Evolutionary conservation across 805 yeast genomes (phyloP).

Genomic region (Torulaspora indica): DNA sequence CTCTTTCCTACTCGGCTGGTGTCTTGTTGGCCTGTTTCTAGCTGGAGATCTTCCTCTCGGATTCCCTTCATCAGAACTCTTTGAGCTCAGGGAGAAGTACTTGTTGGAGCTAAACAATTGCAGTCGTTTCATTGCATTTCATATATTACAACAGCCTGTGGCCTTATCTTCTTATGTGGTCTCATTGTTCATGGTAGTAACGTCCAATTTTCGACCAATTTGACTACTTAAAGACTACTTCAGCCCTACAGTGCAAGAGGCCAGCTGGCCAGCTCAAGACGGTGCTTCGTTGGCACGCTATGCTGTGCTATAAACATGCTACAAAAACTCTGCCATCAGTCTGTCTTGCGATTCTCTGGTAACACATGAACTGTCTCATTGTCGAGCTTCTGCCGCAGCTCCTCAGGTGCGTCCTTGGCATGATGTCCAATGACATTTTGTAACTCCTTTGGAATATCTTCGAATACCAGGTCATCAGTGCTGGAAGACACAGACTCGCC

Average conservation of each 20-base stretch:
- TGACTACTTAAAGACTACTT: neutral
- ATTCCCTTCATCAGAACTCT: constrained; percentile 1
- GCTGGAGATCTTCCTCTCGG: neutral
- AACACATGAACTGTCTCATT: constrained; percentile 20
- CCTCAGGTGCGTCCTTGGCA: constrained; percentile 64
- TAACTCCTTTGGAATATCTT: constrained; percentile 34
- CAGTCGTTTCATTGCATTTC: constrained; percentile 19
- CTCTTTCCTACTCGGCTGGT: neutral
- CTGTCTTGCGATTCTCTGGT: constrained; percentile 9
- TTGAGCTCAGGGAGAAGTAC: constrained; percentile 38
- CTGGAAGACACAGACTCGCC: constrained; percentile 69
- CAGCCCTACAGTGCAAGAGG: neutral
- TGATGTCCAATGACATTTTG: constrained; percentile 50
- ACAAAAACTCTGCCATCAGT: neutral
- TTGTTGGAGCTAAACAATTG: constrained; percentile 24
- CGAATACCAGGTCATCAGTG: constrained; percentile 59
- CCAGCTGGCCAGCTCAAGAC: neutral
- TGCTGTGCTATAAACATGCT: neutral
- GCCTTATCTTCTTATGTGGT: neutral
- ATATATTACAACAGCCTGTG: neutral
- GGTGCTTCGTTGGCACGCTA: neutral
- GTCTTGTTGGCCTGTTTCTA: neutral
- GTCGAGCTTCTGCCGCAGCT: constrained; percentile 23
- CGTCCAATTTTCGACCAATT: neutral
- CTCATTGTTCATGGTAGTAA: neutral